phyloP scores from a whole-genome alignment of 2,329 filamentous ascomycete species.

The Ophiostoma populinum region DNA sequence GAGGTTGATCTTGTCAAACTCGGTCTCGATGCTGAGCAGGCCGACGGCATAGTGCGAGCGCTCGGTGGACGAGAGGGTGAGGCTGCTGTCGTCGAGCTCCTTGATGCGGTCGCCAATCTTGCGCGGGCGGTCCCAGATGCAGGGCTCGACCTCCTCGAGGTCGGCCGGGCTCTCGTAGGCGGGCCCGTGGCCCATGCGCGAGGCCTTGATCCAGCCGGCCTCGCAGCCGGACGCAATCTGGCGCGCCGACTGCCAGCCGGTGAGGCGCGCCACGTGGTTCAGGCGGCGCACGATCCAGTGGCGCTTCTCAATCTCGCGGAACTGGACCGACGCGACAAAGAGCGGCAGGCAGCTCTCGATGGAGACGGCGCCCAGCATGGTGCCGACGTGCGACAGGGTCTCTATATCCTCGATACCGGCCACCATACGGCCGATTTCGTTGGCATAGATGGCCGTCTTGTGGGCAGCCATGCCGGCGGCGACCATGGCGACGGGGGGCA shows the following conservation, averaged over 20 bases:
- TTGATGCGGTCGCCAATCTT: conserved; percentile 34
- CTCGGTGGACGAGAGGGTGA: conserved; percentile 46
- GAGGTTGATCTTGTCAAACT: conserved; percentile 48
- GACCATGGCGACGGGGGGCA: conserved; percentile 82
- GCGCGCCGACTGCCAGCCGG: conserved; percentile 71
- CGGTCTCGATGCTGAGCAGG: conserved; percentile 58
- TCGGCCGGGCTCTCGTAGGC: conserved; percentile 41
- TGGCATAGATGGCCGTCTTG: conserved; percentile 54
- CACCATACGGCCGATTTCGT: conserved; percentile 62
- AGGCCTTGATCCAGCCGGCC: conserved; percentile 62
- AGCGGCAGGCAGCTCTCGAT: conserved; percentile 69
- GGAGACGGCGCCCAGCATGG: conserved; percentile 60
- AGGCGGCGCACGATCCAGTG: conserved; percentile 62
- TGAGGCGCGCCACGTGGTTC: conserved; percentile 58
- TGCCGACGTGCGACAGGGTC: conserved; percentile 45
- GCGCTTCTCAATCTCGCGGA: conserved; percentile 52
- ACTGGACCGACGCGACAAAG: conserved; percentile 79
- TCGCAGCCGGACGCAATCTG: conserved; percentile 77
- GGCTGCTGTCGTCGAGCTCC: conserved; percentile 26
- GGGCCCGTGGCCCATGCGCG: conserved; percentile 56
- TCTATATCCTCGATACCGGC: conserved; percentile 49
- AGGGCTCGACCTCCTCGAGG: conserved; percentile 20
- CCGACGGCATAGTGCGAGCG: conserved; percentile 63
- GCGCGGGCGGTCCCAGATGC: conserved; percentile 31
- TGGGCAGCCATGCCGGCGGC: conserved; percentile 63